Evolutionary conservation across 768 basidiomycete genomes (phyloP), one percentile per base, ranked within the genome.

Genomic region (Suillus fuscotomentosus): DNA sequence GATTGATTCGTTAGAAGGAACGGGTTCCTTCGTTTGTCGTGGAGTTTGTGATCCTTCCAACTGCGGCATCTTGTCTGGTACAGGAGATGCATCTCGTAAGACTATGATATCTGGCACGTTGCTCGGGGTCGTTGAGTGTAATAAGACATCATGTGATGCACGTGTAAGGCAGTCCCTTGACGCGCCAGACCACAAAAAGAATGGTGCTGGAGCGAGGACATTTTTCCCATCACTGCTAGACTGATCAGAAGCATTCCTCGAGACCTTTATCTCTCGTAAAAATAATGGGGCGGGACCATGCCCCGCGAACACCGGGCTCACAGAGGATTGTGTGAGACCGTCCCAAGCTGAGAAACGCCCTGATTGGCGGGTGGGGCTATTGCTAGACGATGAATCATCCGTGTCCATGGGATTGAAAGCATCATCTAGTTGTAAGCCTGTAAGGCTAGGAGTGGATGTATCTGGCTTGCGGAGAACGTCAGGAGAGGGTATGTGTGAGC

Each of bases 401-500:
- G 75, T 62, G 22, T 77, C 75, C 65, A 70, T 73, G 43, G 70
- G 67, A 65, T 50, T 73, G 45, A 69, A 68, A 45, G 66, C 62
- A 65, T 67, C 68, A 47, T 70, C 69, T 54, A 53, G 63, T 67
- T 65, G 72, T 60, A 72, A 67, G 43, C 71, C 70, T 67, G 70
- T 55, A 65, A 75, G 51, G 2, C 17, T 17, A 3, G 51, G 67
- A 13, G 69, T 45, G 13, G 57, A 69, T n/a, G 75, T 47, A 65
- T 66, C 69, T 14, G 73, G 72, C 60, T 71, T 71, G 41, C 67
- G 72, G 61, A 69, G 53, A 54, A 74, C 64, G 68, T 81, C 79
- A 57, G 77, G 67, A 10, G 77, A 78, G 60, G 77, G 68, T 9
- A 77, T 77, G 64, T 70, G 70, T 22, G 76, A 67, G 55, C 73